Evolutionary conservation across 1,139 yeast genomes (phyloP).

Genomic region (Geotrichum klebahnii): DNA sequence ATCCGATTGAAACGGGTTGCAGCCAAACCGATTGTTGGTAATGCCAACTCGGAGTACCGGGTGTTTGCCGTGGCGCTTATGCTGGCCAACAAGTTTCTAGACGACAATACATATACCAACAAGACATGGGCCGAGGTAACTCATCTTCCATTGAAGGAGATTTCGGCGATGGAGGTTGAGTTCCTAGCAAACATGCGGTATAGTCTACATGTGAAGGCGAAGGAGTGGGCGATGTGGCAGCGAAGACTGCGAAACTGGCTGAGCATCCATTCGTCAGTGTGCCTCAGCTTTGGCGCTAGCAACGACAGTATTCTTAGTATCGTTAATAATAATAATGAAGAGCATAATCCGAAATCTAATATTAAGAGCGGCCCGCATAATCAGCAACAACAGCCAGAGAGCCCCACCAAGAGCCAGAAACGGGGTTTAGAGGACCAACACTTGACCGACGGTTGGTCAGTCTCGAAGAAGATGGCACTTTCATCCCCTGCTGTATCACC

Average conservation of each 20-base stretch:
- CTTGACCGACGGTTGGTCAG: too few species aligned
- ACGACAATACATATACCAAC: constrained; percentile 90
- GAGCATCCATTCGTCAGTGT: constrained; percentile 24
- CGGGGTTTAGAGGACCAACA: too few species aligned
- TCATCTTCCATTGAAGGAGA: constrained; percentile 54
- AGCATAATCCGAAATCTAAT: too few species aligned
- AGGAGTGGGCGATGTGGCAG: constrained; percentile 37
- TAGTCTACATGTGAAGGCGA: constrained; percentile 31
- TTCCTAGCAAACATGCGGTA: constrained; percentile 37
- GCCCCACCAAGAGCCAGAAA: too few species aligned
- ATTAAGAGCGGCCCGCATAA: too few species aligned
- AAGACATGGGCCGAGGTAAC: constrained; percentile 92
- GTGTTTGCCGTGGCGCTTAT: constrained; percentile 65
- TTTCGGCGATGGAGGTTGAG: constrained; percentile 61
- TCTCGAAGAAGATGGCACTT: too few species aligned
- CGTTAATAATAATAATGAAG: too few species aligned
- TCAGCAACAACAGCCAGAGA: too few species aligned
- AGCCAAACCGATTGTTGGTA: constrained; percentile 33
- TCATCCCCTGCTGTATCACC: not conserved
- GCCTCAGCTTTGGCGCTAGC: too few species aligned
- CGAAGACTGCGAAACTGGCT: constrained; percentile 29
- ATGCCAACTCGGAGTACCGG: constrained; percentile 48
- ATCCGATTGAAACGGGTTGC: constrained; percentile 33
- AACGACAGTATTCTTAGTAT: too few species aligned
- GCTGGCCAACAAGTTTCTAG: constrained; percentile 85